Evolutionary conservation across 176 grass and related monocot genomes (phyloP), one percentile per base, ranked within the genome.

Genomic region (Zoysia pacifica): DNA sequence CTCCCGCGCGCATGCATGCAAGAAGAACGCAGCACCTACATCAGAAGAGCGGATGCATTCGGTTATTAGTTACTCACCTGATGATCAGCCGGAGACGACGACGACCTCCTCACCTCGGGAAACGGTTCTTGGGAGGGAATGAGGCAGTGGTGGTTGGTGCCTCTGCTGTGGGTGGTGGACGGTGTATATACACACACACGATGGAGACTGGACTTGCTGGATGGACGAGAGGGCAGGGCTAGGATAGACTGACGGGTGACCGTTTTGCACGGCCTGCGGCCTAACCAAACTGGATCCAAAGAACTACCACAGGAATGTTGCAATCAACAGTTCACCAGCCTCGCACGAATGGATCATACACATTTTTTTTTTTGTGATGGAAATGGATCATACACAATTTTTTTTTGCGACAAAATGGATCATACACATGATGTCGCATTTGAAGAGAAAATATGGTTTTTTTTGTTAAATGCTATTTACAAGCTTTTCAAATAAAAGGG

Each of bases 71-170:
- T 42, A 58, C 56, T 52, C 48, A 83, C 80, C 86, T 86, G 76
- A 48, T 77, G 55, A 59, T 36, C 20, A 5, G 28, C 28, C 42
- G 68, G 68, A 51, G 55, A 6, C 35, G 59, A 20, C 19, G 13
- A 46, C 15, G 16, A n/a, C 50, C 41, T 7, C 43, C 46, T 72
- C 67, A 54, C 60, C 79, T 83, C 60, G 46, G 80, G 45, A 62
- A 20, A 2, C 59, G 65, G 75, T 68, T 73, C 38, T 82, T 37
- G 48, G 16, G 56, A 18, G 59, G 64, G 35, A 12, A 20, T 58
- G 53, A 69, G 68, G 50, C 2, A 70, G 74, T 67, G 80, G 69
- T 74, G 48, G 72, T 72, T 81, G 77, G 73, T 85, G 66, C 67
- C 19, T 84, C 62, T 74, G 76, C 56, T 67, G 50, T 68, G 62